A percentile compares a stretch with the other conserved stretches of the same genome.
Conservation (phyloP, 495 filamentous ascomycete species). For the Aspergillus panamensis region DNA sequence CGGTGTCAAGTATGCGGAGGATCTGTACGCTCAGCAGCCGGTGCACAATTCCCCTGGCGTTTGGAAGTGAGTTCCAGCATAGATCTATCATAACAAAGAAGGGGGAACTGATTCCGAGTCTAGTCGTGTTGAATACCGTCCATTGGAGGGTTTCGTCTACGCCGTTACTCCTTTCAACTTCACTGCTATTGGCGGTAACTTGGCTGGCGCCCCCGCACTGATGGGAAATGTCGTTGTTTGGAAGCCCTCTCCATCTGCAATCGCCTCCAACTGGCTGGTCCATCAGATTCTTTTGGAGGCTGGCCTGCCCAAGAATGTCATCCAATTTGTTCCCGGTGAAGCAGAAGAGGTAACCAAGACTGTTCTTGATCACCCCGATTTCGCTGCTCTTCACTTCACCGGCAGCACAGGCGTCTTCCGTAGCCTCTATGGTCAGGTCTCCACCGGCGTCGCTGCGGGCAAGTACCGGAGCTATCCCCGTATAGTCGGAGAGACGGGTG, state of each 20-base stretch:
- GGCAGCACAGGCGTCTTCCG: constrained; percentile 83
- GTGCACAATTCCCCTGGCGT: constrained; percentile 69
- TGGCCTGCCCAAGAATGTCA: constrained; percentile 72
- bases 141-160: constrained; percentile 84
- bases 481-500: constrained; percentile 81
- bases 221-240: constrained; percentile 85
- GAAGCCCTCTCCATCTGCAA: constrained; percentile 78
- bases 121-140: constrained; percentile 71
- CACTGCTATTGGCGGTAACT: constrained; percentile 80
- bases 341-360: constrained; percentile 71
- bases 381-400: constrained; percentile 79
- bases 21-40: constrained; percentile 82
- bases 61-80: constrained; percentile 58
- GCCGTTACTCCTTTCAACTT: constrained; percentile 87
- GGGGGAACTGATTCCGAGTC: constrained; percentile 15
- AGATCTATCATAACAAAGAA: background rate
- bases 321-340: constrained; percentile 81
- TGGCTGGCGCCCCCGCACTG: constrained; percentile 70
- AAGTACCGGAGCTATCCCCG: constrained; percentile 75
- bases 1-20: constrained; percentile 84
- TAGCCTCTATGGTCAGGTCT: constrained; percentile 71
- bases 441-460: constrained; percentile 64
- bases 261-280: constrained; percentile 73
- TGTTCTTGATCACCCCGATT: constrained; percentile 64
- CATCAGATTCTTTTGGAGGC: constrained; percentile 82